A percentile compares a stretch with the other conserved stretches of the same genome.
Conservation (phyloP, 495 filamentous ascomycete species). For the Thozetella sp. region DNA sequence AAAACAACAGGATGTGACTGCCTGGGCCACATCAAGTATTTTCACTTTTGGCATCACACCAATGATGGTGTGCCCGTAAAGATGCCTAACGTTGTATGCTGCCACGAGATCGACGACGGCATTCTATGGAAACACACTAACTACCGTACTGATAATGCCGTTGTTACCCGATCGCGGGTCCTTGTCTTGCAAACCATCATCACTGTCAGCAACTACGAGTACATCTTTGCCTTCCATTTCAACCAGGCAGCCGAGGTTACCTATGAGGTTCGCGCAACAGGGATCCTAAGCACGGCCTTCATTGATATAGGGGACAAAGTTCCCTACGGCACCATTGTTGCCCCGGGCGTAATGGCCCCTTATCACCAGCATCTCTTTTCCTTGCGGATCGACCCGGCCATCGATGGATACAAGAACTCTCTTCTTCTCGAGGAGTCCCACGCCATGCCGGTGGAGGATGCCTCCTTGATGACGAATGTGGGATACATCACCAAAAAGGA, state of each 20-base stretch:
- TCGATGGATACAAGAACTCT: background rate
- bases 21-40: constrained; percentile 76
- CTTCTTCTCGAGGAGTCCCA: background rate
- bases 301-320: constrained; percentile 68
- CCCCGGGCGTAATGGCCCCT: constrained; percentile 72
- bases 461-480: too few species aligned
- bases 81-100: constrained; percentile 75
- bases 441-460: background rate
- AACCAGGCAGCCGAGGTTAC: constrained; percentile 76
- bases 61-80: constrained; percentile 58
- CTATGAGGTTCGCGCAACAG: constrained; percentile 80
- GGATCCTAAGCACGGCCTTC: constrained; percentile 78
- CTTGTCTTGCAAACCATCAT: constrained; percentile 74
- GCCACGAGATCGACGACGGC: constrained; percentile 71
- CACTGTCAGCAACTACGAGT: constrained; percentile 75
- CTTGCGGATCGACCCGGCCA: constrained; percentile 64
- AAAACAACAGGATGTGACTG: constrained; percentile 76
- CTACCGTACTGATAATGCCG: constrained; percentile 66
- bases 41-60: constrained; percentile 58
- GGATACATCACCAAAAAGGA: too few species aligned
- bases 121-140: constrained; percentile 80
- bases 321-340: constrained; percentile 76
- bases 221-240: background rate
- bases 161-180: constrained; percentile 64
- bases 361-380: constrained; percentile 88